A percentile compares a stretch with the other conserved stretches of the same genome.
Evolutionary conservation across 2,329 filamentous ascomycete species (phyloP).

Genomic region (Curvularia verruculosa): DNA sequence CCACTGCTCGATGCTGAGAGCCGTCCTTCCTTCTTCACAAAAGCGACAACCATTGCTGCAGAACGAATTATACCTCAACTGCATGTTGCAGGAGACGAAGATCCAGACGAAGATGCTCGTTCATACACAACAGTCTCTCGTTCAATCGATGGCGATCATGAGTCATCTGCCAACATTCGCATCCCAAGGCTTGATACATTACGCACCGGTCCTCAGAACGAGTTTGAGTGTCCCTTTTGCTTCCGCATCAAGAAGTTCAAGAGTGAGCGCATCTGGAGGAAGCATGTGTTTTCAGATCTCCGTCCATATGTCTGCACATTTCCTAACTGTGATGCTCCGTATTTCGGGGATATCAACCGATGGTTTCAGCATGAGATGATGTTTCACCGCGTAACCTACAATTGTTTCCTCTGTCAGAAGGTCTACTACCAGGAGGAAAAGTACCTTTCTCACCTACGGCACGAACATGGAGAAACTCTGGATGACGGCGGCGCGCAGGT

Average conservation of each 20-base stretch:
- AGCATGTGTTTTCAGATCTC: constrained; percentile 1
- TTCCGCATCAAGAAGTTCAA: constrained; percentile 1
- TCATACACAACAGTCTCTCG: neutral
- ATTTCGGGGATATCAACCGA: neutral
- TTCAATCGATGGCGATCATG: neutral
- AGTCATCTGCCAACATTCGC: neutral
- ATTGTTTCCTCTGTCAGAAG: neutral
- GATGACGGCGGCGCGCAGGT: neutral
- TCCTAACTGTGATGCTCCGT: neutral
- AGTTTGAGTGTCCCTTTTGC: neutral
- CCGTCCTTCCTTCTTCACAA: neutral
- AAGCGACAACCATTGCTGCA: neutral
- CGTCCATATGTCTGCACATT: constrained; percentile 1
- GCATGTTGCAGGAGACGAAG: neutral
- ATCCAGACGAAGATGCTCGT: neutral
- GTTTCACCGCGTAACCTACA: neutral
- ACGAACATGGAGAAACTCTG: neutral
- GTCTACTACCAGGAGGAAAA: neutral
- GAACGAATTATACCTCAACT: neutral
- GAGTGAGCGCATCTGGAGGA: neutral
- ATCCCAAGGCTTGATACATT: neutral
- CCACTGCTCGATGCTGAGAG: neutral
- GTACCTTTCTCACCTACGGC: neutral
- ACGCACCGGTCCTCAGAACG: neutral
- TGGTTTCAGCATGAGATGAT: neutral